These are phyloP conservation scores for Pseudevernia furfuracea DNA, from an alignment of 495 filamentous ascomycete species.

Conservation along the genomic window DNA sequence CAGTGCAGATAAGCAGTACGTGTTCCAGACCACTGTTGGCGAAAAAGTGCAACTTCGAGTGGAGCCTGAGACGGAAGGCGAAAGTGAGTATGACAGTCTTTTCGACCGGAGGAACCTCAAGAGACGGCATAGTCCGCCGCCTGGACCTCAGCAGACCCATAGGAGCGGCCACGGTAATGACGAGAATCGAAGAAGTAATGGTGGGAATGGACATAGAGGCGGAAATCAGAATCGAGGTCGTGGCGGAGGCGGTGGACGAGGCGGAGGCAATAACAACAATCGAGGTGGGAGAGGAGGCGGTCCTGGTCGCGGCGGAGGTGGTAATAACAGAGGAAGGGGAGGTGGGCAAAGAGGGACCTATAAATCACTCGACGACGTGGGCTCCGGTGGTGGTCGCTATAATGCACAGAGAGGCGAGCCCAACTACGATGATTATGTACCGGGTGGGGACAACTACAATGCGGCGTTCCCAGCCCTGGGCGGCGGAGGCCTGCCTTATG, in stretches of 20 bases:
- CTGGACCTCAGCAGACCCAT: constrained; percentile 1
- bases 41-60: constrained; percentile 79
- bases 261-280: constrained; percentile 36
- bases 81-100: constrained; percentile 51
- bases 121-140: constrained; percentile 39
- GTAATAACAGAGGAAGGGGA: constrained; percentile 29
- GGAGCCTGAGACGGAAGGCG: constrained; percentile 54
- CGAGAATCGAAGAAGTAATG: constrained; percentile 23
- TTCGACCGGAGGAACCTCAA: constrained; percentile 50
- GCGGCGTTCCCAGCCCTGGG: constrained; percentile 20
- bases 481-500: constrained; percentile 31
- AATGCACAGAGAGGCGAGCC: constrained; percentile 24
- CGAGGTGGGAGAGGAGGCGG: constrained; percentile 38
- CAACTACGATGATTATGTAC: constrained; percentile 27
- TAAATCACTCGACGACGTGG: constrained; percentile 41
- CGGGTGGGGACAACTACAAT: constrained; percentile 28
- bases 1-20: constrained; percentile 54
- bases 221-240: constrained; percentile 41
- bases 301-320: constrained; percentile 38
- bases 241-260: constrained; percentile 38
- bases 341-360: constrained; percentile 29
- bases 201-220: constrained; percentile 25
- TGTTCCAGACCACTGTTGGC: constrained; percentile 72
- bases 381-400: constrained; percentile 21
- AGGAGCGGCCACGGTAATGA: constrained; percentile 25